A percentile compares a stretch with the other conserved stretches of the same genome.
Evolutionary conservation across 306 rosid genomes (phyloP).

Genomic region (Fragaria iinumae): DNA sequence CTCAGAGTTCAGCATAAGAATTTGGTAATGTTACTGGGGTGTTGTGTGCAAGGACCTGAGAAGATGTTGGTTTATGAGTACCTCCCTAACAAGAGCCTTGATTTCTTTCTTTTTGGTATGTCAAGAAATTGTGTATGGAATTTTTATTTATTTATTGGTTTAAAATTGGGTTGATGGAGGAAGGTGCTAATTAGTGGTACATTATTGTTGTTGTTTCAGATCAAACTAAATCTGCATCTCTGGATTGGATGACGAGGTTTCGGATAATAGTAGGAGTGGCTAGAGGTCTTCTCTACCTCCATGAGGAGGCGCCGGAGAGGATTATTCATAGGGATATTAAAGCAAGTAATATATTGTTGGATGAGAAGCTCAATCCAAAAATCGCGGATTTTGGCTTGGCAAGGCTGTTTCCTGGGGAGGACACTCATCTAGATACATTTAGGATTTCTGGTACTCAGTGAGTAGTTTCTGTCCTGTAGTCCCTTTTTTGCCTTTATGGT

Average conservation of each 20-base stretch:
- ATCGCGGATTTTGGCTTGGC: conserved; percentile 92
- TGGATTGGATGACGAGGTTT: conserved; percentile 71
- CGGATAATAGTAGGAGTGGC: conserved; percentile 62
- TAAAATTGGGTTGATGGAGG: not conserved
- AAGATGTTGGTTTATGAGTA: conserved; percentile 95
- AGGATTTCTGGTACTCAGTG: conserved; percentile 88
- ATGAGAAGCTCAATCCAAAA: conserved; percentile 72
- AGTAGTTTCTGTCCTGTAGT: conserved; percentile 41
- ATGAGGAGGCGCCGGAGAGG: conserved; percentile 82
- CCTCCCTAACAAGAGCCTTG: conserved; percentile 84
- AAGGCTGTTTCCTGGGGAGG: conserved; percentile 91
- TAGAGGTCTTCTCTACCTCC: conserved; percentile 81
- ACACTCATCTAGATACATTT: conserved; percentile 76
- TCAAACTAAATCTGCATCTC: conserved; percentile 48
- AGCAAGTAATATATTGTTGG: conserved; percentile 82
- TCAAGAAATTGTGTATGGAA: too few relatives aligned
- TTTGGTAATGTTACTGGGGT: conserved; percentile 69
- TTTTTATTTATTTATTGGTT: not conserved
- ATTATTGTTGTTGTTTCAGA: conserved; percentile 42
- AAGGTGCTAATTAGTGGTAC: not conserved
- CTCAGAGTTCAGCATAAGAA: conserved; percentile 80
- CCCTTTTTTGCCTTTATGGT: conserved; percentile 11
- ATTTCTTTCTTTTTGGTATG: conserved; percentile 71
- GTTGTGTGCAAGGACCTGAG: conserved; percentile 89
- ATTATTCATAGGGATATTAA: conserved; percentile 90